A percentile compares a stretch with the other conserved stretches of the same genome.
Evolutionary conservation across 75 land plant species (phyloP).

Genomic region (Cunninghamia lanceolata): DNA sequence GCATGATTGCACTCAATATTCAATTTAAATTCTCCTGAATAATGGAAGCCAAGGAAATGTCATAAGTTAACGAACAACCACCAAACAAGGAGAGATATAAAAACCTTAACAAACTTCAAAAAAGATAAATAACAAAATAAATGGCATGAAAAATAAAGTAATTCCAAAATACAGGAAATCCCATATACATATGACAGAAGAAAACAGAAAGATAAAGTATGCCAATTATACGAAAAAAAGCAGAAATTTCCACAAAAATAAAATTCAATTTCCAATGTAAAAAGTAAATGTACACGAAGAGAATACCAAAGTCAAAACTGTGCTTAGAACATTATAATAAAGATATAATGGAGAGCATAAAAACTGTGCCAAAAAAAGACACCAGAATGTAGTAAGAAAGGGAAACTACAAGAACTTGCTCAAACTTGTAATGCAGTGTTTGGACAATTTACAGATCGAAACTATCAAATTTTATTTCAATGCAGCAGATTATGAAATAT

Average conservation of each 20-base stretch:
- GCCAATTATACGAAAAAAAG: not conserved
- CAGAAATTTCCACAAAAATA: not conserved
- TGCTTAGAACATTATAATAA: not conserved
- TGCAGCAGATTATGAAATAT: not conserved
- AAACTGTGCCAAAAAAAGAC: not conserved
- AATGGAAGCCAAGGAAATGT: not conserved
- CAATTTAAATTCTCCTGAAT: constrained; percentile 80
- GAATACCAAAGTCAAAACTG: not conserved
- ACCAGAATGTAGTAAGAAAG: not conserved
- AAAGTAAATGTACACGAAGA: not conserved
- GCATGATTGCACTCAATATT: constrained; percentile 99
- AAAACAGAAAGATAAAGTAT: not conserved
- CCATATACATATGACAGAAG: not conserved
- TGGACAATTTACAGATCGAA: not conserved
- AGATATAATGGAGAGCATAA: not conserved
- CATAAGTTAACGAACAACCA: not conserved
- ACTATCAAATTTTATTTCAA: not conserved
- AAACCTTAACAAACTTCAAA: not conserved
- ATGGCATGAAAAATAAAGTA: no score
- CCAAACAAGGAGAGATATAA: not conserved
- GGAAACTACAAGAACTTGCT: not conserved
- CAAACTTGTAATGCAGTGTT: not conserved
- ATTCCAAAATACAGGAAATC: no score
- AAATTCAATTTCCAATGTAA: not conserved
- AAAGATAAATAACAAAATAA: no score